Percentiles rank a stretch among this genome's conserved stretches.
phyloP scores from a whole-genome alignment of 768 basidiomycete species.

The Cystobasidium tubakii region DNA sequence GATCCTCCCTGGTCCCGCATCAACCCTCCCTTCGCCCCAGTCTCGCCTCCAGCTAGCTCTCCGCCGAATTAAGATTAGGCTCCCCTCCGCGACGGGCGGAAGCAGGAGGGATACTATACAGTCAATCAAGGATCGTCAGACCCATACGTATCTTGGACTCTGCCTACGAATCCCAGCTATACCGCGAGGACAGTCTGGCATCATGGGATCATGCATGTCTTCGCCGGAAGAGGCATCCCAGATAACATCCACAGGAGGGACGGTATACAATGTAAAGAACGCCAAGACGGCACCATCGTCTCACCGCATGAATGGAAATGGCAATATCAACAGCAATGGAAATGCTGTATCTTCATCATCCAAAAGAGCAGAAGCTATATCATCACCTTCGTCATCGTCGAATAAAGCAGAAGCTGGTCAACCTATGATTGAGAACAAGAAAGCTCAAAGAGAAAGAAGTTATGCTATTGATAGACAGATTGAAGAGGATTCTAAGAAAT shows the following conservation, averaged over 20 bases:
- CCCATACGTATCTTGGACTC: too few relatives aligned
- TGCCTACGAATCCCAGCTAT: too few relatives aligned
- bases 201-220: constrained; percentile 28
- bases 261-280: neutral
- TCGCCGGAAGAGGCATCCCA: constrained; percentile 7
- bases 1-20: too few relatives aligned
- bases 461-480: constrained; percentile 47
- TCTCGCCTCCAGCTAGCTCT: too few relatives aligned
- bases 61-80: neutral
- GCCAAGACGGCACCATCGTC: neutral
- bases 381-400: neutral
- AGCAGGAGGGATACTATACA: too few relatives aligned
- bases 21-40: neutral
- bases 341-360: too few relatives aligned
- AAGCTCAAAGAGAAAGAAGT: constrained; percentile 20
- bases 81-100: neutral
- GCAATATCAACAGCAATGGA: neutral
- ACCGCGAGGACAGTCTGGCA: too few relatives aligned
- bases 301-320: neutral
- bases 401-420: neutral
- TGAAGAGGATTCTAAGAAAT: constrained; percentile 75
- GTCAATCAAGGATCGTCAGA: too few relatives aligned
- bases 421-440: constrained; percentile 15
- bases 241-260: neutral
- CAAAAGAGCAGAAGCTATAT: neutral